A percentile compares a stretch with the other conserved stretches of the same genome.
Evolutionary conservation across 1,284 basidiomycete species (phyloP).

Genomic region (Schizophyllum commune): DNA sequence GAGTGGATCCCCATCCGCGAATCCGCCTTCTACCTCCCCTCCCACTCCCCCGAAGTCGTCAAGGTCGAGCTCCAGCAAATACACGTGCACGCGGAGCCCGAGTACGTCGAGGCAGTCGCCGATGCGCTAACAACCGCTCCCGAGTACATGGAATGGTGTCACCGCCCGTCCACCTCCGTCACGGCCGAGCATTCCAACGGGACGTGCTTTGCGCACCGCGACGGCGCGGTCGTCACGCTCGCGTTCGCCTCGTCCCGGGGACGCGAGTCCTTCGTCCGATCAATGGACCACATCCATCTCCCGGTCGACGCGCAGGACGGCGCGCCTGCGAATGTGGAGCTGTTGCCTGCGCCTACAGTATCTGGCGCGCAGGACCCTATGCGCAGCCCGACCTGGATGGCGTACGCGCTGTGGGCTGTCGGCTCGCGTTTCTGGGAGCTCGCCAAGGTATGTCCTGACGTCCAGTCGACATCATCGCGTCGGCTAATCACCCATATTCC

Average conservation of each 20-base stretch:
- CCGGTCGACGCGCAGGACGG: neutral
- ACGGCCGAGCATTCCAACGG: neutral
- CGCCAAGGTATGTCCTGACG: constrained; percentile 53
- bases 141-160: constrained; percentile 4
- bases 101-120: constrained; percentile 10
- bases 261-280: neutral
- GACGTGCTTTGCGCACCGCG: constrained; percentile 16
- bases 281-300: neutral
- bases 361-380: constrained; percentile 21
- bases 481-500: constrained; percentile 5
- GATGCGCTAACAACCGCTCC: constrained; percentile 1
- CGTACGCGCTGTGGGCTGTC: constrained; percentile 77
- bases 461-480: constrained; percentile 1
- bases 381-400: constrained; percentile 78
- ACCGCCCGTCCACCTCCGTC: constrained; percentile 8
- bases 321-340: neutral
- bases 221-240: constrained; percentile 34
- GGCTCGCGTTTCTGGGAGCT: constrained; percentile 83
- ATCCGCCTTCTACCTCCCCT: constrained; percentile 35
- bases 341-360: neutral
- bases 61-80: constrained; percentile 58
- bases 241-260: constrained; percentile 16
- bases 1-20: constrained; percentile 53
- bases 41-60: constrained; percentile 15
- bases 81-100: constrained; percentile 28